Base-by-base conservation (phyloP, 495 filamentous ascomycete species). In the Penicillium diatomitis region DNA sequence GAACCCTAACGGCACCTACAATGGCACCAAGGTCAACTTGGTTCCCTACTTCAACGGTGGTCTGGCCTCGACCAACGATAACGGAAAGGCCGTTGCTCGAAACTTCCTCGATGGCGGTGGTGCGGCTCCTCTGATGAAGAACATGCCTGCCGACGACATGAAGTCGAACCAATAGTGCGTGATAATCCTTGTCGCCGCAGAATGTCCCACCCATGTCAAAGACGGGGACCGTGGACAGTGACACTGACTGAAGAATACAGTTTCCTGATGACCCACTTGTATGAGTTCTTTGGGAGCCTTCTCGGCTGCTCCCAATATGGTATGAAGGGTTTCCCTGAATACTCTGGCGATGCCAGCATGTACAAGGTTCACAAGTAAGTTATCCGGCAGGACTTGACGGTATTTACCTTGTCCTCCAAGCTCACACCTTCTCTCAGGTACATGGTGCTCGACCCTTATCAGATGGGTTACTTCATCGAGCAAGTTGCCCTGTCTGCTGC, bases 71-170 rank as follows among this genome's bases (percentile, higher is more conserved):
- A 72, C 66, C 42, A 80, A 80, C 55, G 44, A 38, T 8, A 61
- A 64, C 34, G 56, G 60, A 20, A 67, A 56, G 0, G 75, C 72
- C 31, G 52, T 60, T 3, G 61, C 71, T 6, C 57, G 74, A 49
- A 78, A 78, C 64, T 81, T 78, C 63, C 65, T 81, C 29, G 76
- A 81, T 47, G 76, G 61, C 12, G 78, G 78, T 42, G 78, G 73
- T 35, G 70, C 76, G 35, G 63, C 57, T 28, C 72, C 77, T 11
- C 49, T 79, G 47, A 68, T 60, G 62, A 64, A 65, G 56, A 76
- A 72, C 52, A 76, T 66, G 61, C 67, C 77, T 34, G 65, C 77
- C 32, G 62, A 70, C 38, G 58, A 58, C 45, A 63, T 38, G 28
- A 62, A 40, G 29, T 75, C 72, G 0, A 69, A 68, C 29, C 77